Base-by-base conservation (phyloP, 306 rosid genomes). In the Quercus mongolica region DNA sequence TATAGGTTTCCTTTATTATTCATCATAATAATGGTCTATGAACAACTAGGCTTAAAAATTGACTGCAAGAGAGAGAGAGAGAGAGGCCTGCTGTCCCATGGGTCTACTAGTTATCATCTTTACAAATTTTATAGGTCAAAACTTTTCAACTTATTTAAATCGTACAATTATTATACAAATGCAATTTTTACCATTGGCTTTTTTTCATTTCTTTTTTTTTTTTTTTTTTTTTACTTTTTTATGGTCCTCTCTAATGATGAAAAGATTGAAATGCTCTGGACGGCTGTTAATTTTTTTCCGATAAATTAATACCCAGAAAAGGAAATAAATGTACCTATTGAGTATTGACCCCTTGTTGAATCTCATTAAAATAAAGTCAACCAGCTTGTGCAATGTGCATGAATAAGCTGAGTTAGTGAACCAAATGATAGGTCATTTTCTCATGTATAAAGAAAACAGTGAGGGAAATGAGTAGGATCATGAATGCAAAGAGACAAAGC, bases 401-500 rank as follows among this genome's bases (percentile, higher is more conserved):
- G 83, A 79, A 87, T 71, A 74, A 71, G 78, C 79, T 44, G 17
- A 73, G 69, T 76, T 79, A 87, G 85, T 86, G 85, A 85, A 73
- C 82, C 78, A 69, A 81, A 86, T 83, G 80, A 85, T 82, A 80
- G 31, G 82, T 85, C 77, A 38, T 72, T 76, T 81, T 81, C 82
- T 81, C 73, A 49, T 74, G 75, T 73, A 76, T 15, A 76, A 35
- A 49, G 46, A 41, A 18, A 73, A 77, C 18, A 61, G 79, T 74
- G 79, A 61, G 54, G 74, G 83, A 73, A 78, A 58, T 61, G 56
- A 74, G 65, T 78, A 78, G 77, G 52, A 33, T 82, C 44, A 89
- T 89, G 62, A 82, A 85, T 65, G 77, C 79, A 87, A 81, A 81
- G 68, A 55, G 87, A 79, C 80, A 78, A 83, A 81, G 83, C 58